phyloP scores from a whole-genome alignment of 768 basidiomycete genomes.

The Leccinum rimulosum region DNA sequence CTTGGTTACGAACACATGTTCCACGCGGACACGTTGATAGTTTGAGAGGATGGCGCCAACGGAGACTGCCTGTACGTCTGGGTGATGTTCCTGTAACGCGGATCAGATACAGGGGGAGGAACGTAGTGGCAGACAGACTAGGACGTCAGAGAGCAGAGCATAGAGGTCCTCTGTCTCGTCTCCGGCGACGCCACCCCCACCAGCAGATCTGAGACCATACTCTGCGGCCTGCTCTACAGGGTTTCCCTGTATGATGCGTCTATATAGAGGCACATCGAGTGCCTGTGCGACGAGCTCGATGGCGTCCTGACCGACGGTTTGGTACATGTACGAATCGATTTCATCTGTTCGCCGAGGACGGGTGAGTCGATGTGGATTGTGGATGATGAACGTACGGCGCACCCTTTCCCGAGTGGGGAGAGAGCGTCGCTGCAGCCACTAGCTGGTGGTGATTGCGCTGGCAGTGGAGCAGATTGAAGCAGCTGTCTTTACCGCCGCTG shows the following conservation, averaged over 20 bases:
- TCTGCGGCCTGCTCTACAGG: constrained; percentile 81
- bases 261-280: constrained; percentile 82
- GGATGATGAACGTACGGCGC: constrained; percentile 37
- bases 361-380: constrained; percentile 2
- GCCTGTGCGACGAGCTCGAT: constrained; percentile 84
- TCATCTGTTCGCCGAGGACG: constrained; percentile 65
- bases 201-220: constrained; percentile 71
- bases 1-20: constrained; percentile 77
- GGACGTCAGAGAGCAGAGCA: constrained; percentile 66
- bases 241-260: constrained; percentile 74
- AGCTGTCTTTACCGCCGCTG: constrained; percentile 97
- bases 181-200: constrained; percentile 54
- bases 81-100: constrained; percentile 58
- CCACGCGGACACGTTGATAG: constrained; percentile 94
- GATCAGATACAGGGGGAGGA: constrained; percentile 1
- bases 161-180: constrained; percentile 98
- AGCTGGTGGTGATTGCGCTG: constrained; percentile 82
- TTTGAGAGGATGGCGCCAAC: constrained; percentile 97
- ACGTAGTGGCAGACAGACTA: constrained; percentile 49
- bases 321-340: constrained; percentile 97
- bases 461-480: constrained; percentile 93
- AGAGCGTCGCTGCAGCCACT: constrained; percentile 83
- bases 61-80: constrained; percentile 82
- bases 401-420: constrained; percentile 88
- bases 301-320: constrained; percentile 97